Evolutionary conservation across 139 green algal genomes (phyloP).

Genomic region (Asterochloris sp.): DNA sequence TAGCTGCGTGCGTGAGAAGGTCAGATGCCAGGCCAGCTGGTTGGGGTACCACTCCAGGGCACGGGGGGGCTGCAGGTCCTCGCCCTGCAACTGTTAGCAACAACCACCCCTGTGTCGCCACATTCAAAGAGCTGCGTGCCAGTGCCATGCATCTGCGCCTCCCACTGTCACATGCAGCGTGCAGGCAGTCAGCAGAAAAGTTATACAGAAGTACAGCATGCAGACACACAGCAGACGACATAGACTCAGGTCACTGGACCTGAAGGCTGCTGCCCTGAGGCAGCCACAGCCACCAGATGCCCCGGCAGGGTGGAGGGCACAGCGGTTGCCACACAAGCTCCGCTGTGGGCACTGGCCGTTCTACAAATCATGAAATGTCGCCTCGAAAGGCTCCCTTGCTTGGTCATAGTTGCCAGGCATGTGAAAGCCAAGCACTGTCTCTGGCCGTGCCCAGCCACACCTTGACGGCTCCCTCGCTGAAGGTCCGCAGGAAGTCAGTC

Average conservation of each 20-base stretch:
- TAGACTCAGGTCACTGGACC: too few species aligned
- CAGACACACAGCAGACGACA: too few species aligned
- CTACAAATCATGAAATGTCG: too few species aligned
- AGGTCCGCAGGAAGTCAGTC: constrained; percentile 65
- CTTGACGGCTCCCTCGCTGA: constrained; percentile 39
- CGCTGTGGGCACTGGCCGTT: too few species aligned
- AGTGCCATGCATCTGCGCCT: not conserved
- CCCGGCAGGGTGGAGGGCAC: too few species aligned
- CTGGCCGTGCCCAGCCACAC: constrained; percentile 14
- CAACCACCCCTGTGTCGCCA: not conserved
- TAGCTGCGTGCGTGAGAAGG: constrained; percentile 83
- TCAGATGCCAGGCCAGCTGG: constrained; percentile 90
- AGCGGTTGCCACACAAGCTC: too few species aligned
- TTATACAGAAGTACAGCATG: not conserved
- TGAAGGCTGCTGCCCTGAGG: too few species aligned
- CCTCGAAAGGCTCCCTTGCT: too few species aligned
- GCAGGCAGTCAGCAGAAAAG: not conserved
- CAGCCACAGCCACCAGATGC: too few species aligned
- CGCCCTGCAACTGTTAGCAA: constrained; percentile 42
- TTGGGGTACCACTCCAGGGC: constrained; percentile 92
- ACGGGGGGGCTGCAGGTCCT: constrained; percentile 58
- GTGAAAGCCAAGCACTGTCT: not conserved
- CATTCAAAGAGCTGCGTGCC: not conserved
- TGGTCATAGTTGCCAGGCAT: not conserved
- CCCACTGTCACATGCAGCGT: not conserved